Percentiles rank a stretch among this genome's conserved stretches.
phyloP scores from a whole-genome alignment of 2,329 filamentous ascomycete species.

The Aspergillus candidus region DNA sequence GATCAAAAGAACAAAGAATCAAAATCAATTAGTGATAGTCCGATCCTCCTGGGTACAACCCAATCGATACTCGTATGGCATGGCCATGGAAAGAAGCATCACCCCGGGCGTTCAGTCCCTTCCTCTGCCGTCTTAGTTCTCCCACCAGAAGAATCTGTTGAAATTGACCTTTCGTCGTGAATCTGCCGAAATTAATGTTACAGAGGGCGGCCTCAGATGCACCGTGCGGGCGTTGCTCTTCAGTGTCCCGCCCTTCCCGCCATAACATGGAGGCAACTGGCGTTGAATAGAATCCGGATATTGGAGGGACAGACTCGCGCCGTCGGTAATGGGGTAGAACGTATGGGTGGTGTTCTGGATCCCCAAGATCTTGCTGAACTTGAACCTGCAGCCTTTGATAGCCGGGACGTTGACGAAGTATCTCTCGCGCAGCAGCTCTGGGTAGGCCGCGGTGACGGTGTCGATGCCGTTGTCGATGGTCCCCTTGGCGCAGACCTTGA shows the following conservation, averaged over 20 bases:
- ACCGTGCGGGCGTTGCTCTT: constrained; percentile 27
- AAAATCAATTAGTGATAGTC: too few species aligned
- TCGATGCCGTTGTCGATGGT: constrained; percentile 79
- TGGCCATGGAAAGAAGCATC: too few species aligned
- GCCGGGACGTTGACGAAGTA: constrained; percentile 93
- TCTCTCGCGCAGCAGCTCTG: constrained; percentile 82
- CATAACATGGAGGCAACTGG: constrained; percentile 69
- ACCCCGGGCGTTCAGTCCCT: not conserved
- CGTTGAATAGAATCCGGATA: constrained; percentile 52
- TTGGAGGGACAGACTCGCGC: constrained; percentile 60
- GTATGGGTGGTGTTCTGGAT: constrained; percentile 69
- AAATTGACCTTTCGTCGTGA: too few species aligned
- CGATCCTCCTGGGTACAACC: too few species aligned
- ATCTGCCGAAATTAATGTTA: constrained; percentile 12
- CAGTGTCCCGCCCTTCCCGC: constrained; percentile 60
- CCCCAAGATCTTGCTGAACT: constrained; percentile 68
- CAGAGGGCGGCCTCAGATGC: constrained; percentile 22
- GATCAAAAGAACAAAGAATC: too few species aligned
- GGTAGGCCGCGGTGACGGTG: constrained; percentile 75
- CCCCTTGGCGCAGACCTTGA: constrained; percentile 70
- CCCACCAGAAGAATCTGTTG: too few species aligned
- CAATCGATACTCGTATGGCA: too few species aligned
- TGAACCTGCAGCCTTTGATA: constrained; percentile 84
- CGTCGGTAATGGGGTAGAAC: constrained; percentile 71
- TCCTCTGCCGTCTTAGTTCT: too few species aligned